Evolutionary conservation across 257 asterid genomes (phyloP).

Genomic region (Jacaranda copaia): DNA sequence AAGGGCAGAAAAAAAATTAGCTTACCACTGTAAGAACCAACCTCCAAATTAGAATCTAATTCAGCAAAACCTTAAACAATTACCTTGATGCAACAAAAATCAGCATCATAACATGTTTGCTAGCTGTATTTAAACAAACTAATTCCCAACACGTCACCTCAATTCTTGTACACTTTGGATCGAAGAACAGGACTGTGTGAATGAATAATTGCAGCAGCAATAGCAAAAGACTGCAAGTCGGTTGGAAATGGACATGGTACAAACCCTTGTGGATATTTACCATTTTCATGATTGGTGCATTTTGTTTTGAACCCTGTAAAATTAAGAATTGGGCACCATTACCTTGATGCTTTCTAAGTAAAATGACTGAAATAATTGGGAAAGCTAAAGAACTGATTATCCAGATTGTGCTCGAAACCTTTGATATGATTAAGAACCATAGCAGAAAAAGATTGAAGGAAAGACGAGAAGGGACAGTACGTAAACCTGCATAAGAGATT

Average conservation of each 20-base stretch:
- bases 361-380: background rate
- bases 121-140: slow-evolving; percentile 36
- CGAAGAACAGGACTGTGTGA: slow-evolving; percentile 51
- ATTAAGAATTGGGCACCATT: background rate
- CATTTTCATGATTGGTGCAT: slow-evolving; percentile 61
- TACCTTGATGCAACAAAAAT: slow-evolving; percentile 14
- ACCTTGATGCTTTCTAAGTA: background rate
- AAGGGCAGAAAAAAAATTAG: background rate
- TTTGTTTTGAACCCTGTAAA: slow-evolving; percentile 63
- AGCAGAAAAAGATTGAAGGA: background rate
- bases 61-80: slow-evolving; percentile 26
- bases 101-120: slow-evolving; percentile 26
- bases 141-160: slow-evolving; percentile 33
- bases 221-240: slow-evolving; percentile 63
- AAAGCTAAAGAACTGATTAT: too few species aligned
- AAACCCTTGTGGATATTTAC: slow-evolving; percentile 59
- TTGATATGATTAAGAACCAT: background rate
- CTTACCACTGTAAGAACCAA: slow-evolving; percentile 27
- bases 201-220: slow-evolving; percentile 68
- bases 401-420: background rate
- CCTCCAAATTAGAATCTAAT: slow-evolving; percentile 7
- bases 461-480: background rate
- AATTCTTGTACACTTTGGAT: slow-evolving; percentile 52
- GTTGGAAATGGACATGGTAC: slow-evolving; percentile 60
- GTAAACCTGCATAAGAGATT: slow-evolving; percentile 64